phyloP scores from a whole-genome alignment of 345 rosid genomes.

The Lumnitzera racemosa region DNA sequence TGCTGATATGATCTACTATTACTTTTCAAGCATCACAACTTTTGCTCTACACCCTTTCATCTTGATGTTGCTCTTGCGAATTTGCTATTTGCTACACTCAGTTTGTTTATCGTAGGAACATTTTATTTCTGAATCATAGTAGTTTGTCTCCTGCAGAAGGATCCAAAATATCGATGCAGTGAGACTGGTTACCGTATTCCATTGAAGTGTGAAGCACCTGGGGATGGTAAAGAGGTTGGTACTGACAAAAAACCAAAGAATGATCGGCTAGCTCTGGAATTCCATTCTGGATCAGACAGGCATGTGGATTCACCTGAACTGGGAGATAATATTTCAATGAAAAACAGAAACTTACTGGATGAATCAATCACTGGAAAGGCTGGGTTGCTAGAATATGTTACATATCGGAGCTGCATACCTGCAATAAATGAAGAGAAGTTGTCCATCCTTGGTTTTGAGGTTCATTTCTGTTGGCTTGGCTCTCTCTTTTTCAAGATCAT shows the following conservation, averaged over 20 bases:
- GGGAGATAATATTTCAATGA: slow-evolving; percentile 11
- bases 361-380: slow-evolving; percentile 27
- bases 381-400: slow-evolving; percentile 47
- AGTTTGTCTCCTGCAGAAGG: slow-evolving; percentile 33
- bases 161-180: slow-evolving; percentile 73
- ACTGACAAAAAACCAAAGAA: slow-evolving; percentile 28
- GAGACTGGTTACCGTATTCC: slow-evolving; percentile 95
- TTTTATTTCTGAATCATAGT: slow-evolving; percentile 1
- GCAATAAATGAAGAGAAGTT: slow-evolving; percentile 59
- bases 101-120: too few species aligned
- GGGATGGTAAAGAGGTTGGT: slow-evolving; percentile 15
- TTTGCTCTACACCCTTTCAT: too few species aligned
- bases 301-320: slow-evolving; percentile 13
- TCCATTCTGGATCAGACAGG: slow-evolving; percentile 6
- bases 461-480: slow-evolving; percentile 13
- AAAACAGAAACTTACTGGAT: slow-evolving; percentile 39
- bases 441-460: slow-evolving; percentile 89
- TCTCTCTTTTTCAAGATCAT: background rate
- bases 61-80: too few species aligned
- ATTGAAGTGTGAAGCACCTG: slow-evolving; percentile 54
- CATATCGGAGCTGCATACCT: slow-evolving; percentile 84
- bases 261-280: slow-evolving; percentile 28
- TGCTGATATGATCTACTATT: too few species aligned
- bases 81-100: too few species aligned
- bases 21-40: too few species aligned